phyloP scores from a whole-genome alignment of 306 rosid genomes.

The Cucurbita ficifolia region DNA sequence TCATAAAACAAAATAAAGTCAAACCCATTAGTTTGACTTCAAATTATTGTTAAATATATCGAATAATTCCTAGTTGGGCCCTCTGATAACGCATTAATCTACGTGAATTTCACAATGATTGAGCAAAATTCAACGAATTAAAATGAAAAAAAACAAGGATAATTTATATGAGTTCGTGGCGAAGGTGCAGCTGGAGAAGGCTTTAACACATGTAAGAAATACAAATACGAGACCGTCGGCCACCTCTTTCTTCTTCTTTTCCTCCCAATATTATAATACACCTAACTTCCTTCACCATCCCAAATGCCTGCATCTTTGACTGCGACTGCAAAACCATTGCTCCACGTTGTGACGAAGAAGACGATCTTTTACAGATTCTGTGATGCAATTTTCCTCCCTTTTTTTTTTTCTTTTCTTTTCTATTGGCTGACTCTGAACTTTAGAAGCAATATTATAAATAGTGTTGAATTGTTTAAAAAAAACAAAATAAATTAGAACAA shows the following conservation, averaged over 20 bases:
- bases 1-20: not conserved
- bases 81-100: too few species aligned
- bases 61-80: too few species aligned
- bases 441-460: too few species aligned
- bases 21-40: not conserved
- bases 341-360: not conserved
- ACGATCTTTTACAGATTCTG: not conserved
- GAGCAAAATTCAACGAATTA: not conserved
- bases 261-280: not conserved
- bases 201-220: not conserved
- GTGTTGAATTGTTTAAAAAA: too few species aligned
- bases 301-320: not conserved
- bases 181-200: not conserved
- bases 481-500: too few species aligned
- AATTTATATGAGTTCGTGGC: not conserved
- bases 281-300: not conserved
- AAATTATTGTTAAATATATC: not conserved
- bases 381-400: not conserved
- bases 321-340: not conserved
- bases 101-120: too few species aligned
- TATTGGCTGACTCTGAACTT: too few species aligned
- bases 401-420: too few species aligned
- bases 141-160: not conserved
- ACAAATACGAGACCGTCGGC: not conserved
- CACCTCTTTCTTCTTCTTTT: not conserved